Percentiles rank a stretch among this genome's conserved stretches.
Evolutionary conservation across 129 eudicot genomes (phyloP).

Genomic region (Tanacetum coccineum): DNA sequence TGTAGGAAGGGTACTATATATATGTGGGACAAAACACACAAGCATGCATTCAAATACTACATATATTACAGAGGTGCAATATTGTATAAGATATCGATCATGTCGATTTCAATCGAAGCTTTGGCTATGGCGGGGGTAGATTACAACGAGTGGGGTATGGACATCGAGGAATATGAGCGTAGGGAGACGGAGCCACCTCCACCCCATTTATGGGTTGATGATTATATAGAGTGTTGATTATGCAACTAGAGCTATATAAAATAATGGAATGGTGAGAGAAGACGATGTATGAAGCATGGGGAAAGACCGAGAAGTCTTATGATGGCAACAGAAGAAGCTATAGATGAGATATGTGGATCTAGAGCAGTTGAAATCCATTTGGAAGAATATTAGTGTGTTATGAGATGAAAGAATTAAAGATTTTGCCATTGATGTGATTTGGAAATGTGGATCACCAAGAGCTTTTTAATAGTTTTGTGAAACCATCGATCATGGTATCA

Average conservation of each 20-base stretch:
- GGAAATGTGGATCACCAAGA: neutral
- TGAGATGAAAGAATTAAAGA: neutral
- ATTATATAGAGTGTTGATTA: slow-evolving; percentile 16
- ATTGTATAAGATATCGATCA: neutral
- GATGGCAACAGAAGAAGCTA: neutral
- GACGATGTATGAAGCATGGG: no score
- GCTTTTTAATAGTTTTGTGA: slow-evolving; percentile 1
- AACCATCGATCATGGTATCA: no score
- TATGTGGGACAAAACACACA: neutral
- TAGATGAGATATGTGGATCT: slow-evolving; percentile 10
- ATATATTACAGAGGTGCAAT: neutral
- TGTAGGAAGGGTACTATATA: neutral
- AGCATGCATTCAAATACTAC: neutral
- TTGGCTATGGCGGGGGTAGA: slow-evolving; percentile 37
- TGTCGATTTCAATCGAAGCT: slow-evolving; percentile 34
- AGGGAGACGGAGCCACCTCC: slow-evolving; percentile 13
- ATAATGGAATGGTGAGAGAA: neutral
- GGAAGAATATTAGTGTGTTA: slow-evolving; percentile 9
- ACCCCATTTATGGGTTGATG: slow-evolving; percentile 18
- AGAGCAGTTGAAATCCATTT: neutral
- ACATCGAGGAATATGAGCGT: slow-evolving; percentile 29
- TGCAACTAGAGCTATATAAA: no score
- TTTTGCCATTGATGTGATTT: neutral
- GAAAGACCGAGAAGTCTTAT: neutral
- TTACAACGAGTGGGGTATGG: slow-evolving; percentile 23